Base-by-base conservation (phyloP, 2,329 filamentous ascomycete species). In the Diaporthe batatas region DNA sequence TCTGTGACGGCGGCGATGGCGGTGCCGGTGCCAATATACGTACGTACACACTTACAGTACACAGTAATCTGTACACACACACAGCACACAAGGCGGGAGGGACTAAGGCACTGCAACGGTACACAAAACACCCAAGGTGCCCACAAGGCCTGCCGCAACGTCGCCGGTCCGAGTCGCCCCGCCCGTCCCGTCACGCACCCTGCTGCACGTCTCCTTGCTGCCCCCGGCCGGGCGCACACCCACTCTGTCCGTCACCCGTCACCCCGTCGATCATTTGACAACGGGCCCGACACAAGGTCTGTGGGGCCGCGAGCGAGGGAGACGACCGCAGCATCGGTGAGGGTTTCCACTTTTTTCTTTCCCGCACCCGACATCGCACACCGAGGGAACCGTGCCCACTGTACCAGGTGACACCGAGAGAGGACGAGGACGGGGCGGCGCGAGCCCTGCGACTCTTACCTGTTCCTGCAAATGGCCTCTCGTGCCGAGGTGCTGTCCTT, bases 301-400 rank as follows among this genome's bases (percentile, higher is more conserved):
- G 21, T 16, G 14, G 54, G 21, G 51, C 16, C 6, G 49, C 18
- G 21, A 34, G 11, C 6, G 23, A 7, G 57, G 11, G n/a, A 12
- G 11, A 12, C n/a, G 58, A 16, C 25, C 14, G 58, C 42, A 49
- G 14, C 5, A 34, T 42, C 42, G 59, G 59, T 6, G 59, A 34
- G 59, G 25, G 36, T 42, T 42, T 14, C 14, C 3, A 10, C 1
- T 6, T 36, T 36, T 36, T 11, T 42, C 16, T 42, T 12, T 47
- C 6, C 62, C 62, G 62, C 44, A 65, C 62, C 62, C 62, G 62
- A 65, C 44, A 32, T 64, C 39, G 39, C 58, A 64, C 58, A 64
- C 6, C n/a, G 58, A 21, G 23, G 39, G 23, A 47, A 12, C 16
- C 29, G 29, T 12, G 12, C 6, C 7, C n/a, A 51, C 25, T 4